phyloP scores from a whole-genome alignment of 106 monocot genomes.

The Apostasia shenzhenica region DNA sequence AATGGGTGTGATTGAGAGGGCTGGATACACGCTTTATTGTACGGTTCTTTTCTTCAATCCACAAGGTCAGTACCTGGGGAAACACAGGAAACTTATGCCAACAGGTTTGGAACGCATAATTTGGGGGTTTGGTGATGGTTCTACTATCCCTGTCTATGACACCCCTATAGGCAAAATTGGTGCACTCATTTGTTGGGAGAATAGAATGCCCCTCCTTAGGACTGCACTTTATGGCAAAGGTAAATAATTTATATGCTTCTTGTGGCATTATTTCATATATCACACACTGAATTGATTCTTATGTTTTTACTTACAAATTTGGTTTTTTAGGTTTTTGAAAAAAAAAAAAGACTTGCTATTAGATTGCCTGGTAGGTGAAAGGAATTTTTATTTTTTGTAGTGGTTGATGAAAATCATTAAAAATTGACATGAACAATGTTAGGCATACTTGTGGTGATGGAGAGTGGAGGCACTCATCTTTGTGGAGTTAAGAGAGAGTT shows the following conservation, averaged over 20 bases:
- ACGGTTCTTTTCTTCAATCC: slow-evolving; percentile 87
- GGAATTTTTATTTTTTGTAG: too few species aligned
- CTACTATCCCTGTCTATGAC: slow-evolving; percentile 92
- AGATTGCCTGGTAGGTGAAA: too few species aligned
- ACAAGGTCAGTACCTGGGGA: slow-evolving; percentile 78
- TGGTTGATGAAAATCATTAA: too few species aligned
- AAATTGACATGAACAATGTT: too few species aligned
- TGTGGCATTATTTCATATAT: too few species aligned
- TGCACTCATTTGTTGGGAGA: slow-evolving; percentile 99
- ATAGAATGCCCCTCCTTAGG: slow-evolving; percentile 89
- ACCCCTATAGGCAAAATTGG: slow-evolving; percentile 87
- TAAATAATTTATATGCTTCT: slow-evolving; percentile 4
- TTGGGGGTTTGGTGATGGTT: slow-evolving; percentile 99
- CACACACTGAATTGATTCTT: too few species aligned
- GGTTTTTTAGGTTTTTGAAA: too few species aligned
- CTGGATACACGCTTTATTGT: slow-evolving; percentile 90
- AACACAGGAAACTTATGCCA: slow-evolving; percentile 95
- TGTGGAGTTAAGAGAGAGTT: too few species aligned
- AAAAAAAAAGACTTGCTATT: background rate
- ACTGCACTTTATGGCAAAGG: slow-evolving; percentile 97
- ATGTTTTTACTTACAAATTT: too few species aligned
- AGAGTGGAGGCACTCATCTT: too few species aligned
- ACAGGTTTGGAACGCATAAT: slow-evolving; percentile 84
- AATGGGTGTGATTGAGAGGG: slow-evolving; percentile 95
- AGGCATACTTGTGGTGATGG: too few species aligned